Evolutionary conservation across 225 moss, liverwort and hornwort species (phyloP).

Genomic region (Takakia lepidozioides): DNA sequence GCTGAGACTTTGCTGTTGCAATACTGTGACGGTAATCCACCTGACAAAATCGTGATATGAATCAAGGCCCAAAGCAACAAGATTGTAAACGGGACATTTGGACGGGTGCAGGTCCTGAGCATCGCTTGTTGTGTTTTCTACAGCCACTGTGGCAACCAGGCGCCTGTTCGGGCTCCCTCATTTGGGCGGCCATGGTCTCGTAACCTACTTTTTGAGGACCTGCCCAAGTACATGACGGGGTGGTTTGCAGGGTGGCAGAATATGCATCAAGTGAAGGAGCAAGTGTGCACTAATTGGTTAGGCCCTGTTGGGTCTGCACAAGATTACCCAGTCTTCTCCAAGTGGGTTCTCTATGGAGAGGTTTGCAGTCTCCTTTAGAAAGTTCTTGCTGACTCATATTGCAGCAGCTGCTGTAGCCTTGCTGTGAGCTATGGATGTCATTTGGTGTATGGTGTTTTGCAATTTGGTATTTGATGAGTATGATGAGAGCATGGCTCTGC

Average conservation of each 20-base stretch:
- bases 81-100: slow-evolving; percentile 2
- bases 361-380: no score
- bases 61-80: not conserved
- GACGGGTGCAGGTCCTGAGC: slow-evolving; percentile 78
- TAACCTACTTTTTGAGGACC: slow-evolving; percentile 57
- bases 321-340: slow-evolving; percentile 97
- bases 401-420: no score
- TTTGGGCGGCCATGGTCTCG: slow-evolving; percentile 75
- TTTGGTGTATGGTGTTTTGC: no score
- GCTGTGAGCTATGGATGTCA: no score
- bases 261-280: slow-evolving; percentile 85
- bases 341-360: slow-evolving; percentile 99
- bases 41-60: no score
- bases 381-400: no score
- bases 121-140: slow-evolving; percentile 99
- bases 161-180: slow-evolving; percentile 55
- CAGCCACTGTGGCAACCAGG: slow-evolving; percentile 97
- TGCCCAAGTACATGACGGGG: slow-evolving; percentile 69
- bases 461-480: no score
- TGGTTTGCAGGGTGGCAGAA: slow-evolving; percentile 85
- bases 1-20: no score
- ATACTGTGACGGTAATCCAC: no score
- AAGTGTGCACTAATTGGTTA: slow-evolving; percentile 94
- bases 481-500: no score
- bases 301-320: slow-evolving; percentile 96